Evolutionary conservation across 176 grass and related monocot genomes (phyloP).

Genomic region (Oryza longistaminata): DNA sequence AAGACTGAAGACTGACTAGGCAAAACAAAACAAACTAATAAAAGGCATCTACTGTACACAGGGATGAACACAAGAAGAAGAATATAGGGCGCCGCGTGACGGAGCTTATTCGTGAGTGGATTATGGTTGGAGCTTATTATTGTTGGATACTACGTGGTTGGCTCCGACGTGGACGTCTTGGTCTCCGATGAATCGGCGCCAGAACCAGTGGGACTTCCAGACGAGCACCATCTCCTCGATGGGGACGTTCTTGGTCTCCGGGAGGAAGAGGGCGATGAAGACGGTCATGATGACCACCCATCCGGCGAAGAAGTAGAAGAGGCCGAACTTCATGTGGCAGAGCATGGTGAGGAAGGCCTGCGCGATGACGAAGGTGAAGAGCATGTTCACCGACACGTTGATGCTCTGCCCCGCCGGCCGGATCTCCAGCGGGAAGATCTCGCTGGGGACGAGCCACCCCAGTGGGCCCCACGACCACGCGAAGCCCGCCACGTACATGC

Average conservation of each 20-base stretch:
- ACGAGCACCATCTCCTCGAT: slow-evolving; percentile 97
- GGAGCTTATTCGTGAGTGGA: too few relatives aligned
- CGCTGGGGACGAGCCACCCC: slow-evolving; percentile 92
- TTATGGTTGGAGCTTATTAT: neutral
- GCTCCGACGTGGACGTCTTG: slow-evolving; percentile 51
- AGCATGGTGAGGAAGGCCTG: slow-evolving; percentile 90
- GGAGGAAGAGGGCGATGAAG: slow-evolving; percentile 84
- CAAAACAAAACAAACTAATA: neutral
- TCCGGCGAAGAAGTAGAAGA: slow-evolving; percentile 95
- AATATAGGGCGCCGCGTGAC: too few relatives aligned
- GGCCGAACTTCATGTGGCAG: slow-evolving; percentile 86
- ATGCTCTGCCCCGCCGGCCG: slow-evolving; percentile 95
- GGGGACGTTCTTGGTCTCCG: slow-evolving; percentile 97
- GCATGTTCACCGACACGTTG: slow-evolving; percentile 95
- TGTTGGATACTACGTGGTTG: neutral
- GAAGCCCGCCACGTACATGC: slow-evolving; percentile 84
- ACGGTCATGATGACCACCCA: slow-evolving; percentile 94
- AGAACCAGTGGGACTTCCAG: slow-evolving; percentile 92
- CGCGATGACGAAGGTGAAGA: slow-evolving; percentile 94
- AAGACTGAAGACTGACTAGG: too few relatives aligned
- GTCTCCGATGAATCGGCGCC: slow-evolving; percentile 65
- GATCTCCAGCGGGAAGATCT: slow-evolving; percentile 99
- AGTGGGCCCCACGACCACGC: slow-evolving; percentile 97
- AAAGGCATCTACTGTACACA: neutral
- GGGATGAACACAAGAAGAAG: too few relatives aligned